Evolutionary conservation across 1,284 basidiomycete genomes (phyloP).

Genomic region (Ceratobasidium sp.): DNA sequence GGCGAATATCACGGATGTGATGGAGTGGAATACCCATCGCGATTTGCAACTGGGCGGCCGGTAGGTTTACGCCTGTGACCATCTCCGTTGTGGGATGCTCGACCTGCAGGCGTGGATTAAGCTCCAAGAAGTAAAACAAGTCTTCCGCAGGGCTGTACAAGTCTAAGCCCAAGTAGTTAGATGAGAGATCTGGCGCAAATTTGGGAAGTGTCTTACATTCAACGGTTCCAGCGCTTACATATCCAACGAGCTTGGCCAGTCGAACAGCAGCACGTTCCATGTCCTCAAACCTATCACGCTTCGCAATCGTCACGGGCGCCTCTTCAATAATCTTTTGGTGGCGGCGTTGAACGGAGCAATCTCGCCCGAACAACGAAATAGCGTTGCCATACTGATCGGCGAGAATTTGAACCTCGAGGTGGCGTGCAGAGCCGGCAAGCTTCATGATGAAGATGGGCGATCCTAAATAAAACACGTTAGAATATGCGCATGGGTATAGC

Average conservation of each 20-base stretch:
- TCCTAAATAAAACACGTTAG: constrained; percentile 58
- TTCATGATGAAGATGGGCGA: constrained; percentile 99
- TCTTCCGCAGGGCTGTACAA: constrained; percentile 95
- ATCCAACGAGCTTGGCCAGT: constrained; percentile 96
- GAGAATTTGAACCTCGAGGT: constrained; percentile 97
- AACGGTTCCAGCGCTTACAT: constrained; percentile 98
- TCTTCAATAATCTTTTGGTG: constrained; percentile 99
- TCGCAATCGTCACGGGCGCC: constrained; percentile 97
- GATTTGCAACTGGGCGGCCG: constrained; percentile 95
- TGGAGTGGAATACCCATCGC: constrained; percentile 99
- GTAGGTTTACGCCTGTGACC: constrained; percentile 98
- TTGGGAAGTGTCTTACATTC: constrained; percentile 70
- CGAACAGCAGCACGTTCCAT: constrained; percentile 99
- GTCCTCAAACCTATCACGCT: constrained; percentile 86
- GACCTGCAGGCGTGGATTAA: constrained; percentile 99
- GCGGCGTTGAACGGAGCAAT: constrained; percentile 98
- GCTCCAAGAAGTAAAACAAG: constrained; percentile 96
- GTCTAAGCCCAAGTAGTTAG: constrained; percentile 57
- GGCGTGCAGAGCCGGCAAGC: constrained; percentile 95
- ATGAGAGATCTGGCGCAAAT: neutral
- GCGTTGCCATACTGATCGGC: constrained; percentile 99
- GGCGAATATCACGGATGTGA: constrained; percentile 94
- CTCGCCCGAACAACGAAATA: constrained; percentile 98
- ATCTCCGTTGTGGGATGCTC: constrained; percentile 99
- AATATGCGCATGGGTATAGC: constrained; percentile 14